Percentiles rank a stretch among this genome's conserved stretches.
phyloP scores from a whole-genome alignment of 169 alveolate genomes.

The Cryptosporidium tyzzeri region DNA sequence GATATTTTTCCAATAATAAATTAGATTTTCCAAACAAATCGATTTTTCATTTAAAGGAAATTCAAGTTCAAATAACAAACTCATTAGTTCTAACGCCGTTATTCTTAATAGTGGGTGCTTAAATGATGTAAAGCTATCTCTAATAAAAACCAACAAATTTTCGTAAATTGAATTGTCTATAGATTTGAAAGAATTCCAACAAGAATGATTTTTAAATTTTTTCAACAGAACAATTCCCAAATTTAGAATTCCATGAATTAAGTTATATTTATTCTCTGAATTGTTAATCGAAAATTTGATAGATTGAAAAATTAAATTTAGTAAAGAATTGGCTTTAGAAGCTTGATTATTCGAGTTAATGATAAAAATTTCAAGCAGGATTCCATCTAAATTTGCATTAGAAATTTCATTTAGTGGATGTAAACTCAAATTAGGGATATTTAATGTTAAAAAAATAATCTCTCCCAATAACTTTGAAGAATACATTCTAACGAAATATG shows the following conservation, averaged over 20 bases:
- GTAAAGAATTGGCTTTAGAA: neutral
- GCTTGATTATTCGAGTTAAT: neutral
- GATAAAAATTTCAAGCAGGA: neutral
- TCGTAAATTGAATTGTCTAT: neutral
- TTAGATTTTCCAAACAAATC: neutral
- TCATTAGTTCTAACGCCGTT: conserved; percentile 3
- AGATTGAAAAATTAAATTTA: conserved; percentile 11
- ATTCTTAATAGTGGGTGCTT: neutral
- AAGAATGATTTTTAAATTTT: neutral
- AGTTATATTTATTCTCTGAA: conserved; percentile 15
- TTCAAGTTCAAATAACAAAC: conserved; percentile 23
- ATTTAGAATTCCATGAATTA: conserved; percentile 37
- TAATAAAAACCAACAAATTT: neutral
- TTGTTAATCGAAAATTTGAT: conserved; percentile 7
- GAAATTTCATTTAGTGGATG: neutral
- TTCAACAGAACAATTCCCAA: conserved; percentile 16
- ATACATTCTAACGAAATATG: conserved; percentile 39
- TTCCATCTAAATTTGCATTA: conserved; percentile 5
- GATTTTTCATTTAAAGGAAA: neutral
- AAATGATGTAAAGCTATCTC: neutral
- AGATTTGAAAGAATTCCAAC: neutral
- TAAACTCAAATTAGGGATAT: neutral
- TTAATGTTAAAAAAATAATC: conserved; percentile 24
- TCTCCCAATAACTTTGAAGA: conserved; percentile 28
- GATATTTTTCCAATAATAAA: neutral